phyloP scores from a whole-genome alignment of 2,329 filamentous ascomycete species.

The Cytospora chrysosperma region DNA sequence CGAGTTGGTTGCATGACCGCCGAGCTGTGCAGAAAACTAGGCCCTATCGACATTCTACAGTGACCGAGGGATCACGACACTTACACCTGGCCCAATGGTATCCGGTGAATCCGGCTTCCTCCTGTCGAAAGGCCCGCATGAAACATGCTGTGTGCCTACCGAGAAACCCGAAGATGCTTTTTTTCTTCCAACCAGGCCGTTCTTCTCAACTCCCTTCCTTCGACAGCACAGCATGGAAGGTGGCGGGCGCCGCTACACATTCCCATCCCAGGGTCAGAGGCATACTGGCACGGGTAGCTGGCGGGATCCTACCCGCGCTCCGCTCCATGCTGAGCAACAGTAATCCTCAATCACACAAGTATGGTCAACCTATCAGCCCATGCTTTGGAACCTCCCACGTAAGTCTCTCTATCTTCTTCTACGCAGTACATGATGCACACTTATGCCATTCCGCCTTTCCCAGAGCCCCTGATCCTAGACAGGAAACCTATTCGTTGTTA shows the following conservation, averaged over 20 bases:
- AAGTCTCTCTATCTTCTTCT: not conserved
- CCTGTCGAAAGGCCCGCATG: conserved; percentile 4
- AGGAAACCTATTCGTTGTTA: not conserved
- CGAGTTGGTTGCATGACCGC: conserved; percentile 15
- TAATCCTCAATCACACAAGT: not conserved
- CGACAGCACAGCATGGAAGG: conserved; percentile 10
- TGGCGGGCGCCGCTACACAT: not conserved
- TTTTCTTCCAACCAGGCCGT: not conserved
- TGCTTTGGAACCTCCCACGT: not conserved
- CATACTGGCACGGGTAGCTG: not conserved
- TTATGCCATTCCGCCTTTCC: not conserved
- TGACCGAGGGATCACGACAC: conserved; percentile 5
- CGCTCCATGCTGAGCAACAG: not conserved
- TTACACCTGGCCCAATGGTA: conserved; percentile 3
- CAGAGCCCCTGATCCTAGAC: not conserved
- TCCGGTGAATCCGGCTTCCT: not conserved
- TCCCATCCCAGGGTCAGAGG: not conserved
- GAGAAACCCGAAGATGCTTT: conserved; percentile 7
- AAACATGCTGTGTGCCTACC: conserved; percentile 13
- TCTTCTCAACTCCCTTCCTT: not conserved
- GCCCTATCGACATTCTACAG: not conserved
- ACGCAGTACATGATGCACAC: conserved; percentile 3
- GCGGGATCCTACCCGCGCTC: not conserved
- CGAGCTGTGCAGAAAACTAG: conserved; percentile 23
- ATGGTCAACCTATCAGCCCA: not conserved